These are phyloP conservation scores for Phytophthora sojae DNA, from an alignment of 352 stramenopile species.

Conservation along the genomic window DNA sequence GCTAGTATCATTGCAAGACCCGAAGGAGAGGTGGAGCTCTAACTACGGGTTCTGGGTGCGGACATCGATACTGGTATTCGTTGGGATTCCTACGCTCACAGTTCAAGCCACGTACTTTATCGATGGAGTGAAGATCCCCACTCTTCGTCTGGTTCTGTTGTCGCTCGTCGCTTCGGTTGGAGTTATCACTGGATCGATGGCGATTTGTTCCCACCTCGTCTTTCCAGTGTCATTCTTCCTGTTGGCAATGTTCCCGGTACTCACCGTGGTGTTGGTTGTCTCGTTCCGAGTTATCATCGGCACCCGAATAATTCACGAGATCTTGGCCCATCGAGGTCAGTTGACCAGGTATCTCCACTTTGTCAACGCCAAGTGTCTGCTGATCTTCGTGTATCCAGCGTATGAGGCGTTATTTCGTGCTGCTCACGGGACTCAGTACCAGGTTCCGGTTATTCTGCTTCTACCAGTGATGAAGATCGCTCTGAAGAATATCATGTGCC, in stretches of 20 bases:
- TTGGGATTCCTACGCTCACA: conserved; percentile 9
- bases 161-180: not conserved
- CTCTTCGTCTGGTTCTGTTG: not conserved
- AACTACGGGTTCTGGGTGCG: conserved; percentile 28
- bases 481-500: conserved; percentile 23
- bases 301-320: conserved; percentile 3
- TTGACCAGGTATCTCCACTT: conserved; percentile 10
- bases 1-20: conserved; percentile 19
- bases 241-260: conserved; percentile 6
- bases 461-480: conserved; percentile 34
- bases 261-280: conserved; percentile 4
- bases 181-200: not conserved
- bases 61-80: conserved; percentile 3
- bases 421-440: not conserved
- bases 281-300: conserved; percentile 19
- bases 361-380: conserved; percentile 1
- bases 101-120: conserved; percentile 26
- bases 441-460: conserved; percentile 8
- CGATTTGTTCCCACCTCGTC: not conserved
- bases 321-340: conserved; percentile 6
- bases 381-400: conserved; percentile 14
- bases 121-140: conserved; percentile 5
- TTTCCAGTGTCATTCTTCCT: conserved; percentile 26
- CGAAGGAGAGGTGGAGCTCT: not conserved
- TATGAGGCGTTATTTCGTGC: conserved; percentile 15